These are phyloP conservation scores for Pinus taeda DNA, from an alignment of 75 land plant species.

Conservation along the genomic window DNA sequence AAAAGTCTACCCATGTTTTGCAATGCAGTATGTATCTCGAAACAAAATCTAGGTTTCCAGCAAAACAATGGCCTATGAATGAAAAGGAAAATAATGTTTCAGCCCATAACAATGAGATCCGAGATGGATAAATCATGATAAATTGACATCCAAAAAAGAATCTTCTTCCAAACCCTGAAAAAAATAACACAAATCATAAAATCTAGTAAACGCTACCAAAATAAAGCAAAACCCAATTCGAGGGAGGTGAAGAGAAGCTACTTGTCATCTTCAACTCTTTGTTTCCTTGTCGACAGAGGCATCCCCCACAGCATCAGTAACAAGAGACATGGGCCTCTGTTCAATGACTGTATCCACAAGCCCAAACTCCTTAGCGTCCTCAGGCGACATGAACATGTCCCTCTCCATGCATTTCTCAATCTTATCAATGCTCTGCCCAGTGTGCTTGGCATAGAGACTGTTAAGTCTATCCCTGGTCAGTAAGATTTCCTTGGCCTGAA, in stretches of 20 bases:
- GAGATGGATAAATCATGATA: too few species aligned
- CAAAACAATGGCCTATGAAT: too few species aligned
- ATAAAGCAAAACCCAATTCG: not conserved
- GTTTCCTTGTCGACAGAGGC: not conserved
- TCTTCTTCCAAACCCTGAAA: not conserved
- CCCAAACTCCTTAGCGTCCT: constrained; percentile 43
- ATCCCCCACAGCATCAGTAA: constrained; percentile 20
- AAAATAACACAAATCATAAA: not conserved
- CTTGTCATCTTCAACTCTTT: not conserved
- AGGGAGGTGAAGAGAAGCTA: not conserved
- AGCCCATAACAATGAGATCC: too few species aligned
- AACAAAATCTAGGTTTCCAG: too few species aligned
- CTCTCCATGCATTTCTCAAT: constrained; percentile 47
- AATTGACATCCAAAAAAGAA: too few species aligned
- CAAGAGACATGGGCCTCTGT: constrained; percentile 33
- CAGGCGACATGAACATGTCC: constrained; percentile 50
- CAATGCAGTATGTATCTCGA: too few species aligned
- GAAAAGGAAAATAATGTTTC: too few species aligned
- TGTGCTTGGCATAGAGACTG: constrained; percentile 33
- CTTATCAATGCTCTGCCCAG: constrained; percentile 29
- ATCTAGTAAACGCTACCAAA: not conserved
- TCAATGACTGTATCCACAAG: constrained; percentile 43
- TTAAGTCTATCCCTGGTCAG: constrained; percentile 35
- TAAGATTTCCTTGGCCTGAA: constrained; percentile 44
- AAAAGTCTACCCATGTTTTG: too few species aligned